Evolutionary conservation across 495 filamentous ascomycete species (phyloP).

Genomic region (Aspergillus coremiiformis): DNA sequence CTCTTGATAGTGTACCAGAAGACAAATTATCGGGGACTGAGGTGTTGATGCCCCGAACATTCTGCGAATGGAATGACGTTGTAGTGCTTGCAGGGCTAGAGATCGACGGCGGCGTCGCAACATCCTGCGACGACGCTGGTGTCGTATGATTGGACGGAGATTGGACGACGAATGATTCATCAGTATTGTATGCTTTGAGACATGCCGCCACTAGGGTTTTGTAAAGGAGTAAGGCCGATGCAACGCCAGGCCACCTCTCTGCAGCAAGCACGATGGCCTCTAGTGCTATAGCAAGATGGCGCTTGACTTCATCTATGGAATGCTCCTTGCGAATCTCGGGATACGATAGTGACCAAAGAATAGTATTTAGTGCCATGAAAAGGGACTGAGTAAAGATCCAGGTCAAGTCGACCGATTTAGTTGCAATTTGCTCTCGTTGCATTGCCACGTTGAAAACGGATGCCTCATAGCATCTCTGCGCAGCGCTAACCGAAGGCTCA

Average conservation of each 20-base stretch:
- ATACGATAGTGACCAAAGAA: constrained; percentile 84
- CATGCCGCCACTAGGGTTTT: constrained; percentile 71
- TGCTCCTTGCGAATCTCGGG: constrained; percentile 68
- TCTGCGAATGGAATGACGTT: constrained; percentile 33
- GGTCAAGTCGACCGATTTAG: constrained; percentile 69
- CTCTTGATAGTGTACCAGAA: constrained; percentile 29
- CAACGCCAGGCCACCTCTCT: constrained; percentile 82
- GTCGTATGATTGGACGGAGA: constrained; percentile 50
- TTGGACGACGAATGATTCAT: constrained; percentile 56
- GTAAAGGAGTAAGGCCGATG: constrained; percentile 76
- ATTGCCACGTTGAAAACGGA: constrained; percentile 70
- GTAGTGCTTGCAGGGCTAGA: constrained; percentile 41
- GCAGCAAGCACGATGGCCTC: constrained; percentile 67
- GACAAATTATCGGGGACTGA: constrained; percentile 31
- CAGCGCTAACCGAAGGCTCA: constrained; percentile 66
- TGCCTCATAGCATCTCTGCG: constrained; percentile 72
- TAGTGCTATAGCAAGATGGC: constrained; percentile 60
- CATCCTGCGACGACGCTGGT: constrained; percentile 37
- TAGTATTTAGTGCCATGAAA: constrained; percentile 79
- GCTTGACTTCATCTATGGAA: constrained; percentile 60
- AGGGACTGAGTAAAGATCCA: constrained; percentile 86
- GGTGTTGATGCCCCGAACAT: constrained; percentile 17
- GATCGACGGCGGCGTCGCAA: constrained; percentile 44
- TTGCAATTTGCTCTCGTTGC: constrained; percentile 67
- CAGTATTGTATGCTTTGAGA: constrained; percentile 71